Evolutionary conservation across 2,329 filamentous ascomycete genomes (phyloP), one percentile per base, ranked within the genome.

Genomic region (Lasiodiplodia theobromae): DNA sequence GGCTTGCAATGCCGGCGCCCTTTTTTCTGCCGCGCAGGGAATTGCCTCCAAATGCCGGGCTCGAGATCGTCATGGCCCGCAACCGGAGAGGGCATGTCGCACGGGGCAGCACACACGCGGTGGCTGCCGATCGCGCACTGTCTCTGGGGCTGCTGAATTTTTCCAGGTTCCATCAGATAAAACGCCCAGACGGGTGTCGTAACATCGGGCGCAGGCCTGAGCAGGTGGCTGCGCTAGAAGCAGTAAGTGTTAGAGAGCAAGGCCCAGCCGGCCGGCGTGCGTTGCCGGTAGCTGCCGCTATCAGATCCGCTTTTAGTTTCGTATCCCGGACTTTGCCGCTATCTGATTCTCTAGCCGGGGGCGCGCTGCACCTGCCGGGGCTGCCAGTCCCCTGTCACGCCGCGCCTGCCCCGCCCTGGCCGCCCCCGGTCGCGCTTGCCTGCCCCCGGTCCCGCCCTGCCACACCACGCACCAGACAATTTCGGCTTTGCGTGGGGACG

Each of bases 231-330:
- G 44, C 18, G 44, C 40, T 25, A n/a, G 12, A 21, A 34, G 40
- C 7, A 23, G 58, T n/a, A 60, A 47, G 37, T 31, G 57, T 11
- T 11, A 40, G 18, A 28, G 31, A n/a, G 16, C 21, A 8, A 2
- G 16, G 21, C 34, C n/a, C 56, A 34, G 56, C n/a, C n/a, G 37
- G 18, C 16, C 34, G 18, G 44, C 40, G 14, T 34, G 18, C 25
- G 31, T 34, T 10, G n/a, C n/a, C 63, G 63, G 63, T 25, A 54
- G 63, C 52, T 66, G 51, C 63, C 63, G 63, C 49, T 66, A 66
- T 66, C 63, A 28, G 63, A 66, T 66, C 63, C 63, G 63, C 63
- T 66, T 56, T 56, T 54, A 38, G 60, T n/a, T 37, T 64, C 47
- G 60, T 38, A 28, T 64, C 60, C 60, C 60, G 60, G 60, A 64